A percentile compares a stretch with the other conserved stretches of the same genome.
Conservation (phyloP, 495 filamentous ascomycete genomes). For the Aspergillus coremiiformis region DNA sequence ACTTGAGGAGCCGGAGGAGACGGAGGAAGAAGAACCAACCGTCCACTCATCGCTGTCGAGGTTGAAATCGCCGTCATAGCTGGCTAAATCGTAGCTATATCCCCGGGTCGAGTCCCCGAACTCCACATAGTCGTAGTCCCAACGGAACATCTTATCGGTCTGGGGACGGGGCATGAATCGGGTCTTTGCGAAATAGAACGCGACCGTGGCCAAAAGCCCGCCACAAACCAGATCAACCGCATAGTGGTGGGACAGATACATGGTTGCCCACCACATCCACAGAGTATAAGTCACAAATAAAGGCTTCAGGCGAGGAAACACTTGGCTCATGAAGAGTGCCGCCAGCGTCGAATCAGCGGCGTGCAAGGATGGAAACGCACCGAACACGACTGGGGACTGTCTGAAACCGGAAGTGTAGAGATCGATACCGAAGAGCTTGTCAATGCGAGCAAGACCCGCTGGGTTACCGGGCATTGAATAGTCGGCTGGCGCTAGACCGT, state of each 20-base stretch:
- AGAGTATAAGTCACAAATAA: conserved; percentile 72
- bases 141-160: conserved; percentile 73
- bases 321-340: conserved; percentile 84
- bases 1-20: conserved; percentile 55
- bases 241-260: conserved; percentile 96
- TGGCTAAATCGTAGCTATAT: conserved; percentile 50
- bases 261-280: conserved; percentile 98
- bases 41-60: conserved; percentile 67
- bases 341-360: conserved; percentile 79
- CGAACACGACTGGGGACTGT: conserved; percentile 85
- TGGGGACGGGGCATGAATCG: conserved; percentile 77
- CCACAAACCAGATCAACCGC: conserved; percentile 87
- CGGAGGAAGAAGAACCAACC: conserved; percentile 62
- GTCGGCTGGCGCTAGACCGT: conserved; percentile 82
- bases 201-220: conserved; percentile 66
- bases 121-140: conserved; percentile 95
- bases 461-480: conserved; percentile 84
- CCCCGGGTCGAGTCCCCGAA: conserved; percentile 53
- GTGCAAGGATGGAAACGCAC: conserved; percentile 88
- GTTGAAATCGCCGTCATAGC: conserved; percentile 49
- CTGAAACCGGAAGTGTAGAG: conserved; percentile 87
- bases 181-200: conserved; percentile 72
- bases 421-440: conserved; percentile 79
- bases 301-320: conserved; percentile 71
- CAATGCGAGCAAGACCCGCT: conserved; percentile 81